Evolutionary conservation across 176 grass and related monocot genomes (phyloP).

Genomic region (Phoenix roebelenii): DNA sequence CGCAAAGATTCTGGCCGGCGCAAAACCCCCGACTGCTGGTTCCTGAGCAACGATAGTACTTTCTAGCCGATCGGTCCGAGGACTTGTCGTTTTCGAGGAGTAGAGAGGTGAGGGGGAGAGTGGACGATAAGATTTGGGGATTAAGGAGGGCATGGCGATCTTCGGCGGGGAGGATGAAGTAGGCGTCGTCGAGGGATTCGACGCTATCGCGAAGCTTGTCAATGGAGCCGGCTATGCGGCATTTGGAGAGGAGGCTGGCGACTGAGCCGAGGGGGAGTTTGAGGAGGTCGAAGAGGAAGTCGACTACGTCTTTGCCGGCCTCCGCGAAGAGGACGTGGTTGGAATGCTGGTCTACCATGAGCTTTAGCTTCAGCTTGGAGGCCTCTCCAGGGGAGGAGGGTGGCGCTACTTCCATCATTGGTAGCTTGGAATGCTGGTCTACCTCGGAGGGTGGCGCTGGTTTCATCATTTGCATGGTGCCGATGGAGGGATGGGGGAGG

Average conservation of each 20-base stretch:
- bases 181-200: slow-evolving; percentile 28
- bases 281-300: slow-evolving; percentile 69
- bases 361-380: slow-evolving; percentile 43
- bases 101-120: background rate
- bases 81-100: background rate
- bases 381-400: background rate
- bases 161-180: slow-evolving; percentile 14
- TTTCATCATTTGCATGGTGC: too few species aligned
- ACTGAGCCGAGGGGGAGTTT: slow-evolving; percentile 43
- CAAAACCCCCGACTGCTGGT: background rate
- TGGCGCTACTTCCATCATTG: too few species aligned
- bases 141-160: slow-evolving; percentile 33
- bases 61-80: background rate
- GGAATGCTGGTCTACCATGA: slow-evolving; percentile 51
- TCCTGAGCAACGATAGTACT: too few species aligned
- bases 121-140: slow-evolving; percentile 20
- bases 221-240: background rate
- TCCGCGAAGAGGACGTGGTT: slow-evolving; percentile 51
- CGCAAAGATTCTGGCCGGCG: background rate
- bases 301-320: slow-evolving; percentile 51
- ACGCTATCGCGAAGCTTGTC: slow-evolving; percentile 35
- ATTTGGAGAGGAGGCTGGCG: slow-evolving; percentile 24
- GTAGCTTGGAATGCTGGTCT: too few species aligned
- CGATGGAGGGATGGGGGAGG: too few species aligned
- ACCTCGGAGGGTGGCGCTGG: too few species aligned